phyloP scores from a whole-genome alignment of 306 rosid genomes.

The Corylus americana region DNA sequence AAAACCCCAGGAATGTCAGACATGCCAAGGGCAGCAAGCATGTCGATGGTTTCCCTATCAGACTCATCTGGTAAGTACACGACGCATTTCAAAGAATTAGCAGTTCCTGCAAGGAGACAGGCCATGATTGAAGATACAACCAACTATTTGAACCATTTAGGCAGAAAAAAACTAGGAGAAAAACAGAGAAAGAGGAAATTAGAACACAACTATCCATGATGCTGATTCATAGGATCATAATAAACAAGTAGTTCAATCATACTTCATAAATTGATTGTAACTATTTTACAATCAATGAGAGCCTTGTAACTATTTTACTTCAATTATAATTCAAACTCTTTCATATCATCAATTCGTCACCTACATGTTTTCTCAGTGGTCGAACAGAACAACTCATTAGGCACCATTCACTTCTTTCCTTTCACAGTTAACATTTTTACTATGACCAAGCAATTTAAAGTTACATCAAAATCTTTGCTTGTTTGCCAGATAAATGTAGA shows the following conservation, averaged over 20 bases:
- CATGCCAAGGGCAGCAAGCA: constrained; percentile 39
- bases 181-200: background rate
- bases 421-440: background rate
- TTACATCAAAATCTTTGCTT: too few species aligned
- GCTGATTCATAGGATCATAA: background rate
- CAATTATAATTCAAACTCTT: background rate
- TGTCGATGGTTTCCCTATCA: constrained; percentile 37
- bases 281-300: background rate
- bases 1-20: background rate
- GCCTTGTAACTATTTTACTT: too few species aligned
- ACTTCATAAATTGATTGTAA: background rate
- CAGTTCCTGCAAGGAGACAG: too few species aligned
- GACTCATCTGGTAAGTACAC: constrained; percentile 37
- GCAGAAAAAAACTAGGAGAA: too few species aligned
- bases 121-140: too few species aligned
- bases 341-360: background rate
- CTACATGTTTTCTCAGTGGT: background rate
- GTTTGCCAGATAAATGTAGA: too few species aligned
- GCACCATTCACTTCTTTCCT: background rate
- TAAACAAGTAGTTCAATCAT: background rate
- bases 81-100: too few species aligned
- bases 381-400: too few species aligned
- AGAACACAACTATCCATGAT: background rate
- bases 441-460: background rate
- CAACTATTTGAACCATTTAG: too few species aligned